phyloP scores from a whole-genome alignment of 2,329 filamentous ascomycete species.

The Penicillium verrucosum region DNA sequence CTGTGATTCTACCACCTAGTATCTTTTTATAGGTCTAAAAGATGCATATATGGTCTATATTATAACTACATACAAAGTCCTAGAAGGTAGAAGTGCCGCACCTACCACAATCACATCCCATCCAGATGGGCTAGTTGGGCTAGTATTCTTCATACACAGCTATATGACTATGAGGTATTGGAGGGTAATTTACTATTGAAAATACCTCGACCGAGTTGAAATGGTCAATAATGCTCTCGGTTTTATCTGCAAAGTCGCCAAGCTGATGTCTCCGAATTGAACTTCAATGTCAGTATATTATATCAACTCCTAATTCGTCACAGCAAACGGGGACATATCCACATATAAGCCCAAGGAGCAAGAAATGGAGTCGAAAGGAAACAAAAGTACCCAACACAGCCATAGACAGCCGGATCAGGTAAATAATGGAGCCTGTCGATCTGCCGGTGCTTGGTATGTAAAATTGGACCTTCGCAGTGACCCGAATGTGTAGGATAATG shows the following conservation, averaged over 20 bases:
- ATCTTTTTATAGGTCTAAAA: too few species aligned
- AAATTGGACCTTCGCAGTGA: background rate
- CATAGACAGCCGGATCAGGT: background rate
- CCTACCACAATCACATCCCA: too few species aligned
- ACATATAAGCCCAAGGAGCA: background rate
- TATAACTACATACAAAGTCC: too few species aligned
- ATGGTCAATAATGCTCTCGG: background rate
- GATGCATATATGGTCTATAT: too few species aligned
- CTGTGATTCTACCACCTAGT: too few species aligned
- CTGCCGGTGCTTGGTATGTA: background rate
- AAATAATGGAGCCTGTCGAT: background rate
- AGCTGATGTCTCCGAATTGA: background rate
- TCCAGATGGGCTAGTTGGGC: too few species aligned
- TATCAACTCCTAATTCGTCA: background rate
- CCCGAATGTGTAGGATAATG: background rate
- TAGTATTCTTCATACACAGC: background rate
- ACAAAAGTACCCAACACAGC: background rate
- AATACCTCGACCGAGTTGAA: background rate
- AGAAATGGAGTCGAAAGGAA: background rate
- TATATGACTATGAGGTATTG: background rate
- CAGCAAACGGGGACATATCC: background rate
- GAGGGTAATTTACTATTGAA: too few species aligned
- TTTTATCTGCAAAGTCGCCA: background rate
- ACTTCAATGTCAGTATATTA: background rate
- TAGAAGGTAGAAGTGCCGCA: too few species aligned